Evolutionary conservation across 108 stramenopile species (phyloP), one percentile per base, ranked within the genome.

Genomic region (Cyclotella kingstonii): DNA sequence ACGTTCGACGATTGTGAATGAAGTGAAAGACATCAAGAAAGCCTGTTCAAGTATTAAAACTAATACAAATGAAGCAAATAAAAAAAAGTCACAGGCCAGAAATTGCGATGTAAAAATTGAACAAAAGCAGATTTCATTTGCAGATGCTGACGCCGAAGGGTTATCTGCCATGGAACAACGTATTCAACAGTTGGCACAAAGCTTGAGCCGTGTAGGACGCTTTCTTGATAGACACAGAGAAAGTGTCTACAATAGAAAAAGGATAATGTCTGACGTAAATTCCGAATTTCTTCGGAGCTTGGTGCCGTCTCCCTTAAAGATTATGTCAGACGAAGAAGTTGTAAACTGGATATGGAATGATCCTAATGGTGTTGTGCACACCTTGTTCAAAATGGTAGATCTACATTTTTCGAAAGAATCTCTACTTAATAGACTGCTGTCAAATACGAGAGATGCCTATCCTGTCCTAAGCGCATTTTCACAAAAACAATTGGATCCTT

Each of bases 211-310:
- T 41, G 78, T 94, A 27, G 92, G 92, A 22, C 84, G 92, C 63
- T 89, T 90, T 53, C 76, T 94, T 36, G 86, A 89, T 59, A 77
- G 89, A 15, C 92, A 94, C 68, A 58, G 92, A 63, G 86, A 90
- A 22, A 56, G 29, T 29, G 55, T 59, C 3, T 63, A 39, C 22
- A 29, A n/a, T n/a, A n/a, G 42, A 27, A 53, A 73, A 76, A 57
- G 61, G 17, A 33, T 48, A 50, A 40, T 21, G 8, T 15, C 46
- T 29, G 41, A 21, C 0, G 43, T 64, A 21, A 58, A 78, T 61
- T 44, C 71, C 45, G 54, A 75, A 25, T 17, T 63, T 46, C 54
- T 86, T 26, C 77, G 76, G n/a, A 69, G 67, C 29, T 55, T 77
- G 15, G 81, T 84, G 21, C 85, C 84, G 42, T 38, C 88, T 22